Evolutionary conservation across 73 alveolate species (phyloP), one percentile per base, ranked within the genome.

Genomic region (Effrenium voratum): DNA sequence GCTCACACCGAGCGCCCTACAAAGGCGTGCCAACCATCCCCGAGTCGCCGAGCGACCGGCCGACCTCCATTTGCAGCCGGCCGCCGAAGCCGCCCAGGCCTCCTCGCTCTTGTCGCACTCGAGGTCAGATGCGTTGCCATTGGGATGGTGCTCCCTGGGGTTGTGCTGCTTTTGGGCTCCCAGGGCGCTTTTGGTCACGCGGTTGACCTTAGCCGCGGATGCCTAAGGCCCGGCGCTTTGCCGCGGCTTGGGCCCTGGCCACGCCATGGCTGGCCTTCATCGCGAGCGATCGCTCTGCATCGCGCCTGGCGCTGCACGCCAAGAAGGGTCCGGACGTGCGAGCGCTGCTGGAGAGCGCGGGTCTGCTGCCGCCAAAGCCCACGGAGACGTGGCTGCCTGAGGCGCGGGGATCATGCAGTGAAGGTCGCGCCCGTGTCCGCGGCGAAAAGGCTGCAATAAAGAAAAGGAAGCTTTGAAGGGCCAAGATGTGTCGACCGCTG

Each of bases 61-160:
- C 63, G 52, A 47, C 81, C 40, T 49, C 94, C 68, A 86, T 90
- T 86, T 82, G 49, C 34, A 59, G 97, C 43, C 97, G 97, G n/a
- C 97, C 97, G 41, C 97, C 97, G 55, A 55, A 59, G 59, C 88
- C 97, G 50, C 97, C 97, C 49, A 90, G 97, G 97, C 80, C n/a
- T 0, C n/a, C n/a, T n/a, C n/a, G n/a, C n/a, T n/a, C n/a, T n/a
- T n/a, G n/a, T n/a, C n/a, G n/a, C n/a, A n/a, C n/a, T n/a, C n/a
- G n/a, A n/a, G n/a, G n/a, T n/a, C n/a, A n/a, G n/a, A n/a, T n/a
- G n/a, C n/a, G n/a, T n/a, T n/a, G n/a, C n/a, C n/a, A n/a, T n/a
- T n/a, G n/a, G n/a, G n/a, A n/a, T n/a, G n/a, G n/a, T n/a, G n/a
- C n/a, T n/a, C n/a, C n/a, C n/a, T n/a, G n/a, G n/a, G n/a, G n/a